phyloP scores from a whole-genome alignment of 345 rosid genomes.

The Murraya paniculata region DNA sequence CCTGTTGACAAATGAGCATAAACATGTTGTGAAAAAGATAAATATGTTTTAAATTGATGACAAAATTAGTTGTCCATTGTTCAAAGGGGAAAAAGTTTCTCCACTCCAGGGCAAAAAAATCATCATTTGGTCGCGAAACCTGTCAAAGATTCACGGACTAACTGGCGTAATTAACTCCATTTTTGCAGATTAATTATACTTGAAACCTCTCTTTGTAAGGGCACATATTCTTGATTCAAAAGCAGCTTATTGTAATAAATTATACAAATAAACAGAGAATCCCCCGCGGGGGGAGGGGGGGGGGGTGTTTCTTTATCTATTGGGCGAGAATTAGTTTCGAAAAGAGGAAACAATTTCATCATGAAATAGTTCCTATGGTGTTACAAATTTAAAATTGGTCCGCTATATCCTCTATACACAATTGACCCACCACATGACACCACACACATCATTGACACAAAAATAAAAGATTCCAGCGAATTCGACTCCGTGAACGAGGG shows the following conservation, averaged over 20 bases:
- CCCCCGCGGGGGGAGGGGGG: not conserved
- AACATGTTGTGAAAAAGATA: not conserved
- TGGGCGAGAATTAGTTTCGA: not conserved
- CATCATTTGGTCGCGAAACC: constrained; percentile 3
- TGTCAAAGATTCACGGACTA: constrained; percentile 11
- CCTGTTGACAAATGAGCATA: not conserved
- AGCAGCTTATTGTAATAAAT: not conserved
- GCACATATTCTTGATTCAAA: constrained; percentile 5
- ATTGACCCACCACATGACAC: constrained; percentile 14
- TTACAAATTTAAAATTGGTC: not conserved
- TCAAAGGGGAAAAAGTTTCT: not conserved
- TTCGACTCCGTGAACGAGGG: constrained; percentile 33
- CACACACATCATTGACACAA: constrained; percentile 5
- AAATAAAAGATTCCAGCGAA: constrained; percentile 6
- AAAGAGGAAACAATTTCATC: not conserved
- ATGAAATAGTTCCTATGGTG: not conserved
- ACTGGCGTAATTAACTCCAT: constrained; percentile 29
- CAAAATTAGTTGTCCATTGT: not conserved
- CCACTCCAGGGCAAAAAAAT: not conserved
- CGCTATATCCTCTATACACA: not conserved
- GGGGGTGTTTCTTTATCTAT: not conserved
- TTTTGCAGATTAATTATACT: not conserved
- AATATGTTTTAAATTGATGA: not conserved
- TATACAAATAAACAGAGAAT: not conserved
- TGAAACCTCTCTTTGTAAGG: not conserved